These are phyloP conservation scores for Macrolepiota dolichaula DNA, from an alignment of 768 basidiomycete species.

Conservation along the genomic window DNA sequence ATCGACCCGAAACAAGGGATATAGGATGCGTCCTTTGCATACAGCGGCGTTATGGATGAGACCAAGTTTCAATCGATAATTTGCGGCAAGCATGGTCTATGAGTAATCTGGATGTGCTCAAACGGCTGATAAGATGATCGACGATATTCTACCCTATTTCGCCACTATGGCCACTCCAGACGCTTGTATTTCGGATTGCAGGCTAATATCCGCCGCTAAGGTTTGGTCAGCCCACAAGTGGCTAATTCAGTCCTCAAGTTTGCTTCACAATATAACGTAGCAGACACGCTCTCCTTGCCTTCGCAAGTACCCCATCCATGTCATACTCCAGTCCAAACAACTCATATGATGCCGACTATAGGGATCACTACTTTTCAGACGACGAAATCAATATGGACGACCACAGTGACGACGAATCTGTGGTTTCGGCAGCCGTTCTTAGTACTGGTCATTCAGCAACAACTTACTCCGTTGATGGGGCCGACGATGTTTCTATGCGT, in stretches of 20 bases:
- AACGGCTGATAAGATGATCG: not conserved
- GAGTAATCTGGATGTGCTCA: not conserved
- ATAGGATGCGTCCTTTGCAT: not conserved
- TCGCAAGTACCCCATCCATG: constrained; percentile 1
- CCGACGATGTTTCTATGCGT: constrained; percentile 43
- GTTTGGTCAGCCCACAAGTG: constrained; percentile 7
- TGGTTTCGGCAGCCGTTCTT: constrained; percentile 4
- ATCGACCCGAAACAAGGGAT: not conserved
- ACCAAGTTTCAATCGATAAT: not conserved
- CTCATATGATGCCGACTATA: not conserved
- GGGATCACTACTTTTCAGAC: not conserved
- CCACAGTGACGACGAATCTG: constrained; percentile 4
- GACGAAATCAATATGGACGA: constrained; percentile 9
- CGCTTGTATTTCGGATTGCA: not conserved
- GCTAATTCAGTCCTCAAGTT: constrained; percentile 6
- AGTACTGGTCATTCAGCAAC: not conserved
- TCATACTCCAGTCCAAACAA: not conserved
- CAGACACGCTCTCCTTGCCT: not conserved
- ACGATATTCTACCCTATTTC: not conserved
- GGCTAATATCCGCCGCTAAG: constrained; percentile 9
- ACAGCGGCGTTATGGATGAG: not conserved
- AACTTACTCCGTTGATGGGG: constrained; percentile 28
- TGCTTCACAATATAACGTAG: constrained; percentile 1
- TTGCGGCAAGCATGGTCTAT: not conserved
- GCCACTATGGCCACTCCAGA: not conserved